A percentile compares a stretch with the other conserved stretches of the same genome.
Conservation (phyloP, 768 basidiomycete genomes). For the Suillus lakei region DNA sequence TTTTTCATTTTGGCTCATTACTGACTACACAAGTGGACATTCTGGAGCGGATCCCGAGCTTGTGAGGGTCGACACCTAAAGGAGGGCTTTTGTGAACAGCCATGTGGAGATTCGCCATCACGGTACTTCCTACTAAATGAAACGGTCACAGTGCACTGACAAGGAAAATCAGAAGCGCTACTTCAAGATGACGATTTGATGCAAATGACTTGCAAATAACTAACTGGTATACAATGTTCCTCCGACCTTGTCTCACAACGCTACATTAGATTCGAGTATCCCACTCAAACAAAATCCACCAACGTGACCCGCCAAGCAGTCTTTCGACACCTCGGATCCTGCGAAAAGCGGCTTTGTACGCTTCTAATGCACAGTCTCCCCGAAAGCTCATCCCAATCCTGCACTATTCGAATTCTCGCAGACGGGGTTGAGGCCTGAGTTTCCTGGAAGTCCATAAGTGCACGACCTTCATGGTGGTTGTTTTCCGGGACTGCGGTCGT, state of each 20-base stretch:
- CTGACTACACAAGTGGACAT: too few species aligned
- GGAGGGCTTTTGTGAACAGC: too few species aligned
- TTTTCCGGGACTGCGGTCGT: not conserved
- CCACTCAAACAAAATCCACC: not conserved
- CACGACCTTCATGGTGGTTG: constrained; percentile 22
- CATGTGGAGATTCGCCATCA: too few species aligned
- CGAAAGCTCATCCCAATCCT: constrained; percentile 38
- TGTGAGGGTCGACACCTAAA: too few species aligned
- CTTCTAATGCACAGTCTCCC: constrained; percentile 32
- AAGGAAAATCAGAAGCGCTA: too few species aligned
- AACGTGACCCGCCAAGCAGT: constrained; percentile 27
- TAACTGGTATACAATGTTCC: not conserved
- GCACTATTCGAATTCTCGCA: constrained; percentile 16
- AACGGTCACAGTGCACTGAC: too few species aligned
- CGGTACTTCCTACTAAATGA: too few species aligned
- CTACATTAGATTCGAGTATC: not conserved
- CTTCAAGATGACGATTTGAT: too few species aligned
- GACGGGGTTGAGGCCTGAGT: not conserved
- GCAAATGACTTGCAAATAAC: too few species aligned
- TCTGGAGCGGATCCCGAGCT: too few species aligned
- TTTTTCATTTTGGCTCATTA: too few species aligned
- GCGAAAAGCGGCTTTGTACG: constrained; percentile 25
- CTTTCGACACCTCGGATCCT: constrained; percentile 29
- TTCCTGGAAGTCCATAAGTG: constrained; percentile 29
- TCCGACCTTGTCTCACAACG: not conserved